Evolutionary conservation across 176 grass and related monocot genomes (phyloP).

Genomic region (Phoenix roebelenii): DNA sequence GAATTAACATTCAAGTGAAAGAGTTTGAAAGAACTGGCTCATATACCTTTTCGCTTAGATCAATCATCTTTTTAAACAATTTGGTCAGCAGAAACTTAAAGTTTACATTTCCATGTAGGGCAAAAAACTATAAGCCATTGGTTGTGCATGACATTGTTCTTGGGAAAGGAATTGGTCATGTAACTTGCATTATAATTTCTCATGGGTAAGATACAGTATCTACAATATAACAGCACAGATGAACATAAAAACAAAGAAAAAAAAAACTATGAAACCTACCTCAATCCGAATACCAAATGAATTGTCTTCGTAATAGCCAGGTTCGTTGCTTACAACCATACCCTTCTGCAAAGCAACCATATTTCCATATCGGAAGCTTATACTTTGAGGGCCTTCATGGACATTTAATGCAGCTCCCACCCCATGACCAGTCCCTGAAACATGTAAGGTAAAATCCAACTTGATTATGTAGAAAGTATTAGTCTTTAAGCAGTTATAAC

Average conservation of each 20-base stretch:
- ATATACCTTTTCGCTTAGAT: too few relatives aligned
- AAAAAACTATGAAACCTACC: constrained; percentile 27
- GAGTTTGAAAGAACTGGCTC: too few relatives aligned
- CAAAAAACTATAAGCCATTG: too few relatives aligned
- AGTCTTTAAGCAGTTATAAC: background rate
- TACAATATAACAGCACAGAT: too few relatives aligned
- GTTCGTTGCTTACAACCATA: constrained; percentile 98
- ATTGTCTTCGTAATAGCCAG: constrained; percentile 94
- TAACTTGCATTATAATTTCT: background rate
- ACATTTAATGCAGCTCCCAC: constrained; percentile 97
- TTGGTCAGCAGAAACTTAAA: too few relatives aligned
- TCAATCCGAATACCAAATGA: constrained; percentile 96
- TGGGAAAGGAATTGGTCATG: too few relatives aligned
- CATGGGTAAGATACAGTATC: background rate
- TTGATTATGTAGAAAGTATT: constrained; percentile 7
- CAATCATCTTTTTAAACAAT: too few relatives aligned
- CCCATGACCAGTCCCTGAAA: constrained; percentile 93
- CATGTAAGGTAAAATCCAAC: constrained; percentile 18
- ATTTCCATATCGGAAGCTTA: constrained; percentile 93
- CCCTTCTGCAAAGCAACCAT: constrained; percentile 76
- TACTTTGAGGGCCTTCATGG: constrained; percentile 91
- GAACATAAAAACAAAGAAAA: too few relatives aligned
- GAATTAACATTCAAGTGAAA: too few relatives aligned
- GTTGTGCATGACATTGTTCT: too few relatives aligned
- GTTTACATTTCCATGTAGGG: too few relatives aligned